These are phyloP conservation scores for Neonectria magnoliae DNA, from an alignment of 2,329 filamentous ascomycete species.

Conservation along the genomic window DNA sequence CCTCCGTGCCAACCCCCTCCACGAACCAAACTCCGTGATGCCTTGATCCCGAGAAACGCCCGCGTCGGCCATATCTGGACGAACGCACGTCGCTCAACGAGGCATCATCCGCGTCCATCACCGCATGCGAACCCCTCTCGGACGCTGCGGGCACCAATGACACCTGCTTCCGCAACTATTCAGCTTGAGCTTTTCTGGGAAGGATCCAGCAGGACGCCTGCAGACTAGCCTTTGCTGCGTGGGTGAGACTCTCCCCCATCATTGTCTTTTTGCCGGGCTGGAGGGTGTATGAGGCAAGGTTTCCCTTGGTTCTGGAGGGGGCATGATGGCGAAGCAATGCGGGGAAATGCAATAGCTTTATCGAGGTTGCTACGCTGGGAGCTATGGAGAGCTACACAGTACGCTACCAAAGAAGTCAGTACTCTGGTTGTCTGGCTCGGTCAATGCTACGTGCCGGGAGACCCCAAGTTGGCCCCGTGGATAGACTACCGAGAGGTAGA, in stretches of 20 bases:
- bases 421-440: background rate
- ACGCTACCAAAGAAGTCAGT: no score
- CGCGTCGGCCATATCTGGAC: slow-evolving; percentile 19
- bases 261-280: background rate
- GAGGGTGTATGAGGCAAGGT: slow-evolving; percentile 1
- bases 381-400: background rate
- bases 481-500: background rate
- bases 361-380: background rate
- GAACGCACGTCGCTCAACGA: slow-evolving; percentile 26
- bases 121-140: slow-evolving; percentile 32
- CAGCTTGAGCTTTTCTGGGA: slow-evolving; percentile 24
- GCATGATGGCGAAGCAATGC: slow-evolving; percentile 3
- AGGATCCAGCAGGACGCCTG: slow-evolving; percentile 27
- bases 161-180: slow-evolving; percentile 20
- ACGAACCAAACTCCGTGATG: slow-evolving; percentile 7
- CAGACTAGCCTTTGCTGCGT: slow-evolving; percentile 22
- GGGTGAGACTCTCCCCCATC: slow-evolving; percentile 13
- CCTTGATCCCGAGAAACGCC: slow-evolving; percentile 37
- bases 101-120: slow-evolving; percentile 28
- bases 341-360: slow-evolving; percentile 2
- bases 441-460: background rate
- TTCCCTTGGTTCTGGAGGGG: background rate
- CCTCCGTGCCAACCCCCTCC: background rate
- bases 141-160: slow-evolving; percentile 42
- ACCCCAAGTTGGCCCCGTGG: background rate